These are phyloP conservation scores for Mycosarcoma maydis DNA, from an alignment of 1,284 basidiomycete species.

Conservation along the genomic window DNA sequence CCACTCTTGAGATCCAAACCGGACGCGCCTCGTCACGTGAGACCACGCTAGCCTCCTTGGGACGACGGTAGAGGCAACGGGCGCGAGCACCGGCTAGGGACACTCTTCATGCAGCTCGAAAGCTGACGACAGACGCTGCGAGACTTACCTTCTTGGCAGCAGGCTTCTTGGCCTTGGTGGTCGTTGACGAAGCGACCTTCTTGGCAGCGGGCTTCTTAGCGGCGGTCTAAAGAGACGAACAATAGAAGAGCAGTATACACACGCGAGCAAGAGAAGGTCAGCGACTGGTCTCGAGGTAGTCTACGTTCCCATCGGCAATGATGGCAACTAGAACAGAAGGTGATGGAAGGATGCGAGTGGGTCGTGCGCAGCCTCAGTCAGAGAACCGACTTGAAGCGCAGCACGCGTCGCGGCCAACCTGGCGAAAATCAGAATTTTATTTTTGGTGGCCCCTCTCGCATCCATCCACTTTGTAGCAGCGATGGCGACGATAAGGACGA, in stretches of 20 bases:
- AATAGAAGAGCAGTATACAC: background rate
- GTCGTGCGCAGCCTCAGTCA: conserved; percentile 5
- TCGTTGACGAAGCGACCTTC: conserved; percentile 52
- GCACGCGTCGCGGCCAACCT: conserved; percentile 15
- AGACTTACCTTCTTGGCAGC: conserved; percentile 58
- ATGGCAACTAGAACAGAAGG: background rate
- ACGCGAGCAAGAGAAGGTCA: background rate
- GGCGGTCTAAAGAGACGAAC: conserved; percentile 16
- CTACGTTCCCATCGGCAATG: no score
- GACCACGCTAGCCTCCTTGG: background rate
- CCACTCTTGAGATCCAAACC: background rate
- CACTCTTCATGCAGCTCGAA: conserved; percentile 10
- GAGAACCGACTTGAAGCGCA: no score
- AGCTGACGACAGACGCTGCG: background rate
- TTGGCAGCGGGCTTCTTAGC: conserved; percentile 54
- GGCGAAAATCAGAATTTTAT: conserved; percentile 17
- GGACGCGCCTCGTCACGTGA: conserved; percentile 8
- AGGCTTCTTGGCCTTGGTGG: conserved; percentile 63
- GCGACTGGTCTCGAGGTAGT: background rate
- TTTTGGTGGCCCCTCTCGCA: conserved; percentile 15
- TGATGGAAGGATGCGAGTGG: conserved; percentile 11
- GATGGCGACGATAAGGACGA: background rate
- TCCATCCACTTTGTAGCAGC: conserved; percentile 1
- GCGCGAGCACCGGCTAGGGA: conserved; percentile 3
- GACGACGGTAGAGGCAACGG: background rate